These are phyloP conservation scores for Cordyceps militaris DNA, from an alignment of 2,329 filamentous ascomycete species.

Conservation along the genomic window DNA sequence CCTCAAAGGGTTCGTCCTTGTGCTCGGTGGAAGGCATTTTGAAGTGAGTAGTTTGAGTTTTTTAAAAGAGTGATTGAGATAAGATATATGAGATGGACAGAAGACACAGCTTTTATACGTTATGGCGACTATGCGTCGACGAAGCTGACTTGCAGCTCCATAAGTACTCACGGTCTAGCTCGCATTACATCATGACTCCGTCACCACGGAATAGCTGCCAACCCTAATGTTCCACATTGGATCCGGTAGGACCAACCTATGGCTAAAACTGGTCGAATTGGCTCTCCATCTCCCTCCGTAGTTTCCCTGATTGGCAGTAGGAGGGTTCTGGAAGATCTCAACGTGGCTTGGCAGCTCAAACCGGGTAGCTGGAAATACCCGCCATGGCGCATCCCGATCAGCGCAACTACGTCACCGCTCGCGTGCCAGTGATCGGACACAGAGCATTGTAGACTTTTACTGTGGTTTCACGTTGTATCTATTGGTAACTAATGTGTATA, in stretches of 20 bases:
- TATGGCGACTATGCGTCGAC: background rate
- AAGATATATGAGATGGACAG: background rate
- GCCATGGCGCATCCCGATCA: background rate
- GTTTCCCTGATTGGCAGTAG: background rate
- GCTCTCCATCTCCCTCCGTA: background rate
- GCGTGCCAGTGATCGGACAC: background rate
- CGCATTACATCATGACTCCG: conserved; percentile 13
- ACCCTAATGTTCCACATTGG: conserved; percentile 7
- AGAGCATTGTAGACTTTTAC: too few relatives aligned
- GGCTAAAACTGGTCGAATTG: background rate
- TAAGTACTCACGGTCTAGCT: background rate
- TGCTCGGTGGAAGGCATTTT: background rate
- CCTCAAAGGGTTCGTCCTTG: conserved; percentile 45
- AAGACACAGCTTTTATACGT: background rate
- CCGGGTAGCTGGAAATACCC: background rate
- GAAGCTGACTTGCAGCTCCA: background rate
- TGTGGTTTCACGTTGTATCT: background rate
- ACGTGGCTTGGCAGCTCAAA: background rate
- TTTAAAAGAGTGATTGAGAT: background rate
- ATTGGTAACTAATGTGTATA: too few relatives aligned
- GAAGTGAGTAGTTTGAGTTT: background rate
- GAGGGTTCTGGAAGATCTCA: background rate
- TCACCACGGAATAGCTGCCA: background rate
- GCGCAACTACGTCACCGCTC: background rate
- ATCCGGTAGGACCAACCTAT: background rate